phyloP scores from a whole-genome alignment of 176 grass and related monocot genomes.

The Microstegium vimineum region DNA sequence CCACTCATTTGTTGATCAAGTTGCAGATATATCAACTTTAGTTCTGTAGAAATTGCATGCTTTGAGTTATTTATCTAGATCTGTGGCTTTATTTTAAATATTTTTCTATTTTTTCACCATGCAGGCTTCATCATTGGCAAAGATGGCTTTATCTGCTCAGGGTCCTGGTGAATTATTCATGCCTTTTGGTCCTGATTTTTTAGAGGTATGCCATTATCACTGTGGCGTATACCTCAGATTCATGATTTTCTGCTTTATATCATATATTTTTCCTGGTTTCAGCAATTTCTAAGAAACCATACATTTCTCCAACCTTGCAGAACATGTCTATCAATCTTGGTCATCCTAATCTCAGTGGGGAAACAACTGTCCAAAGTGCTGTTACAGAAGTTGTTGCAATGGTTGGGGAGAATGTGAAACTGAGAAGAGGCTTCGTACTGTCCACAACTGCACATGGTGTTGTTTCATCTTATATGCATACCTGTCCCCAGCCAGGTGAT shows the following conservation, averaged over 20 bases:
- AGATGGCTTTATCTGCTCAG: constrained; percentile 45
- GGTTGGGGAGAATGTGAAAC: constrained; percentile 93
- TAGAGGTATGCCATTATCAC: constrained; percentile 54
- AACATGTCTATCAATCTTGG: constrained; percentile 69
- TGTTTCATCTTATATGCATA: constrained; percentile 75
- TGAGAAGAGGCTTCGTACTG: constrained; percentile 78
- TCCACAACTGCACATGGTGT: constrained; percentile 67
- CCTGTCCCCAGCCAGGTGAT: constrained; percentile 71
- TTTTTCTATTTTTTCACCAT: background rate
- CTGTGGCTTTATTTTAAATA: background rate
- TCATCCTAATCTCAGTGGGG: constrained; percentile 79
- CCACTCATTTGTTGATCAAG: background rate
- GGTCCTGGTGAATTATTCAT: constrained; percentile 41
- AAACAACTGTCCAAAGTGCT: constrained; percentile 79
- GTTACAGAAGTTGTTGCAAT: constrained; percentile 94
- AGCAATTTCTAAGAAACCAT: constrained; percentile 6
- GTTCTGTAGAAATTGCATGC: background rate
- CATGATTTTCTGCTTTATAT: background rate
- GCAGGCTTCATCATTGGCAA: constrained; percentile 83
- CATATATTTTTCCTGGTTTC: background rate
- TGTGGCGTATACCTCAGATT: background rate
- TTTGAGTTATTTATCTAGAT: background rate
- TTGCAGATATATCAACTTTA: background rate
- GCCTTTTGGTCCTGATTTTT: constrained; percentile 73
- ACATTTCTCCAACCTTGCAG: constrained; percentile 43